phyloP scores from a whole-genome alignment of 768 basidiomycete species.

The Tylopilus sp. region DNA sequence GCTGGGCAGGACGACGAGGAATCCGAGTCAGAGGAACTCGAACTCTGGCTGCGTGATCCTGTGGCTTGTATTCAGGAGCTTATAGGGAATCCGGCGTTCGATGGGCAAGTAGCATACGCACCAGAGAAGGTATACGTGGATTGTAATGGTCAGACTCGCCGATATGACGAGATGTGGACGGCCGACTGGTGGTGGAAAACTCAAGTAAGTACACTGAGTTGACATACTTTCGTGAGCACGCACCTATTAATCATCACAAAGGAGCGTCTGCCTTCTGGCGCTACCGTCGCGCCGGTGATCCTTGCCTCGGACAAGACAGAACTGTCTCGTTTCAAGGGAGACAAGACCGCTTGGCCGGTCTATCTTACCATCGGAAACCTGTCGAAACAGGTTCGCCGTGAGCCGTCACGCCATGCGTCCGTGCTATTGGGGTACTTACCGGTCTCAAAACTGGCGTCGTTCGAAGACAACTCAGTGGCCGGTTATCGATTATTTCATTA shows the following conservation, averaged over 20 bases:
- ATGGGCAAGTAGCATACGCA: too few relatives aligned
- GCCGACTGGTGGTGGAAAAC: neutral
- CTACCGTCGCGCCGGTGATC: neutral
- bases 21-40: neutral
- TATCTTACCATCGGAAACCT: constrained; percentile 2
- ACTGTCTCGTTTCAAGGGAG: neutral
- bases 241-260: neutral
- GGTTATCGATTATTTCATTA: neutral
- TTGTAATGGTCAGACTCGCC: neutral
- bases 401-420: neutral
- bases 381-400: neutral
- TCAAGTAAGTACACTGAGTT: neutral
- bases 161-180: neutral
- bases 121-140: too few relatives aligned
- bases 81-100: too few relatives aligned
- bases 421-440: constrained; percentile 1
- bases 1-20: neutral
- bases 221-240: too few relatives aligned
- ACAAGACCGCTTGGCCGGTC: constrained; percentile 2
- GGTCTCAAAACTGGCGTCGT: neutral
- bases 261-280: neutral
- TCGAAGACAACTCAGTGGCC: neutral
- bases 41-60: neutral
- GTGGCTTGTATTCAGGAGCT: too few relatives aligned
- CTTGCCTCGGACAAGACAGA: neutral